Percentiles rank a stretch among this genome's conserved stretches.
Evolutionary conservation across 805 yeast species (phyloP).

Genomic region (Hanseniaspora taiwanica): DNA sequence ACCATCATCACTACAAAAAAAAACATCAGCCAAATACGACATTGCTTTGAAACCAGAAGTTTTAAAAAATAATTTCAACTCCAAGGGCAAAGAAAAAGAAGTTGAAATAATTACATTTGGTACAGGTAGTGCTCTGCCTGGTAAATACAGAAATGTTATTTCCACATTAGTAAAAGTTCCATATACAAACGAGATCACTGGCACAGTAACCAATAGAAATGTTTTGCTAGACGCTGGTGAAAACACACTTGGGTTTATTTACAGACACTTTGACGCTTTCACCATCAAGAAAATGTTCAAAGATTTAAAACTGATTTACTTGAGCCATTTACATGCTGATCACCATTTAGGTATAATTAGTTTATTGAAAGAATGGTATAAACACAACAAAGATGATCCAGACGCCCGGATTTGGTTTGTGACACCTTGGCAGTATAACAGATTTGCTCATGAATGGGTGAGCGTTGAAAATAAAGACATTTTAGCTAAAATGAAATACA

Average conservation of each 20-base stretch:
- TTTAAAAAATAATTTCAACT: conserved; percentile 18
- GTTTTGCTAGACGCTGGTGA: conserved; percentile 90
- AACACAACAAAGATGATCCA: conserved; percentile 26
- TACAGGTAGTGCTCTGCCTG: conserved; percentile 87
- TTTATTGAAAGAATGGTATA: conserved; percentile 54
- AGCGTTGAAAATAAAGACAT: conserved; percentile 32
- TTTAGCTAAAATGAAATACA: conserved; percentile 32
- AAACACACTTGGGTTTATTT: conserved; percentile 64
- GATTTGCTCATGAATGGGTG: conserved; percentile 60
- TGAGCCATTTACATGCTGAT: conserved; percentile 93
- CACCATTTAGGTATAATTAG: conserved; percentile 82
- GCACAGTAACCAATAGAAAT: conserved; percentile 25
- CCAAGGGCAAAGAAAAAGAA: conserved; percentile 31
- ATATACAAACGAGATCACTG: conserved; percentile 13
- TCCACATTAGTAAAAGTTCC: conserved; percentile 71
- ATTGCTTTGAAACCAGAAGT: conserved; percentile 19
- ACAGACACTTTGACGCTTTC: conserved; percentile 43
- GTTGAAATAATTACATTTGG: conserved; percentile 71
- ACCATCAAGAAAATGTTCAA: conserved; percentile 32
- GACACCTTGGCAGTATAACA: conserved; percentile 61
- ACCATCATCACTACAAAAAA: conserved; percentile 2
- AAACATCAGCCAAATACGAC: conserved; percentile 15
- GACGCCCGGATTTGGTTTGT: conserved; percentile 39
- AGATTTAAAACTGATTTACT: conserved; percentile 52
- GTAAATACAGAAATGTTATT: conserved; percentile 72